A percentile compares a stretch with the other conserved stretches of the same genome.
phyloP scores from a whole-genome alignment of 1,284 basidiomycete genomes.

The Fomitopsis pinicola region DNA sequence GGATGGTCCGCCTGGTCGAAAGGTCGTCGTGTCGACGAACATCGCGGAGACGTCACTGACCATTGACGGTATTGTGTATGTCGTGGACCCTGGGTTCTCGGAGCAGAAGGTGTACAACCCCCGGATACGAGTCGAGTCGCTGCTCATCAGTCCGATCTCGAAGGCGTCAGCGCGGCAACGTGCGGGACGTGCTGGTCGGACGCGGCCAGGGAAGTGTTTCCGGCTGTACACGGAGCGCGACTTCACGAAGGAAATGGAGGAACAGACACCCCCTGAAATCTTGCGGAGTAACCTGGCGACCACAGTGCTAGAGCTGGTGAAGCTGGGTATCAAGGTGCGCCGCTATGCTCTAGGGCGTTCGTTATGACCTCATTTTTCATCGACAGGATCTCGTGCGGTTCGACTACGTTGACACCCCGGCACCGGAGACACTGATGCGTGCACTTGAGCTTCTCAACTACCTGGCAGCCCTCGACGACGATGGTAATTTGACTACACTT shows the following conservation, averaged over 20 bases:
- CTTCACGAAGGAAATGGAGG: constrained; percentile 97
- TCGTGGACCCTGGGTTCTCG: constrained; percentile 96
- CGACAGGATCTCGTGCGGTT: constrained; percentile 82
- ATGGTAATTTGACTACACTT: constrained; percentile 86
- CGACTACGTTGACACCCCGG: constrained; percentile 96
- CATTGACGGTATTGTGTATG: constrained; percentile 98
- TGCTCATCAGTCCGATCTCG: constrained; percentile 93
- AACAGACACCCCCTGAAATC: constrained; percentile 97
- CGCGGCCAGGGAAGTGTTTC: constrained; percentile 98
- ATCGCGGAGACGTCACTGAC: constrained; percentile 98
- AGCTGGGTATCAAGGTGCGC: constrained; percentile 92
- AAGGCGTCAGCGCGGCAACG: constrained; percentile 97
- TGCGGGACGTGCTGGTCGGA: constrained; percentile 93
- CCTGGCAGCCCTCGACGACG: constrained; percentile 90
- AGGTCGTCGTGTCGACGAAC: constrained; percentile 95
- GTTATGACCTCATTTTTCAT: background rate
- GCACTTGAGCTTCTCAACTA: constrained; percentile 95
- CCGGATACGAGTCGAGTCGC: constrained; percentile 91
- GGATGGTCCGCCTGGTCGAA: constrained; percentile 83
- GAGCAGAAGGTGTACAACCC: constrained; percentile 99
- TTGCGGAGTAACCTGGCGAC: constrained; percentile 91
- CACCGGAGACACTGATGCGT: constrained; percentile 97
- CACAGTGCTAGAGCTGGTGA: constrained; percentile 96
- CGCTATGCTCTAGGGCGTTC: too few relatives aligned
- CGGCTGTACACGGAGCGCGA: constrained; percentile 97